phyloP scores from a whole-genome alignment of 176 grass and related monocot genomes.

The Cymbopogon citratus region DNA sequence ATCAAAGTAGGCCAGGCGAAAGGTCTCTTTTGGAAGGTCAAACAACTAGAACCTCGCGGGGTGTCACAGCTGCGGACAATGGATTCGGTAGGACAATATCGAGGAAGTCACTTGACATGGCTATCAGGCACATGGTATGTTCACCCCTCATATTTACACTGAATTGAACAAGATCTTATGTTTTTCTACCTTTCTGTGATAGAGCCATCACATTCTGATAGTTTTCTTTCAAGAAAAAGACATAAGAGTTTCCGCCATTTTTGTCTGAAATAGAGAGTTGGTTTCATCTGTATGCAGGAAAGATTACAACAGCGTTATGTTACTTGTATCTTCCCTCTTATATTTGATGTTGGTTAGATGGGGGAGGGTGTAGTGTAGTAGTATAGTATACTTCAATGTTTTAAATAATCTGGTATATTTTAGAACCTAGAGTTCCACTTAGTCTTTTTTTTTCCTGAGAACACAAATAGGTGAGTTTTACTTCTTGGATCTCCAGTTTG shows the following conservation, averaged over 20 bases:
- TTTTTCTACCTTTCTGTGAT: not conserved
- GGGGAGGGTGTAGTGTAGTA: not conserved
- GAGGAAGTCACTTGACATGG: constrained; percentile 97
- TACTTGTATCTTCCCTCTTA: no score
- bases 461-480: not conserved
- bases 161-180: not conserved
- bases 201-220: not conserved
- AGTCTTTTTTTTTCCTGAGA: not conserved
- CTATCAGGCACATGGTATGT: constrained; percentile 96
- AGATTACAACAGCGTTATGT: not conserved
- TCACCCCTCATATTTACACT: constrained; percentile 22
- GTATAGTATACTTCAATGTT: not conserved
- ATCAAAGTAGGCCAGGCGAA: constrained; percentile 36
- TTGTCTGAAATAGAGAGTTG: not conserved
- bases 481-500: not conserved
- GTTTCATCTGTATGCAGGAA: not conserved
- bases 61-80: constrained; percentile 50
- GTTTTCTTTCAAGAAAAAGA: not conserved
- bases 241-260: not conserved
- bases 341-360: not conserved
- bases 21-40: constrained; percentile 46
- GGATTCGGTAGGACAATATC: constrained; percentile 96
- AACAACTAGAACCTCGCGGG: constrained; percentile 18
- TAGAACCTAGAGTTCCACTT: constrained; percentile 10
- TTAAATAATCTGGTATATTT: not conserved